Percentiles rank a stretch among this genome's conserved stretches.
phyloP scores from a whole-genome alignment of 345 rosid genomes.

The Mallotus nudiflorus region DNA sequence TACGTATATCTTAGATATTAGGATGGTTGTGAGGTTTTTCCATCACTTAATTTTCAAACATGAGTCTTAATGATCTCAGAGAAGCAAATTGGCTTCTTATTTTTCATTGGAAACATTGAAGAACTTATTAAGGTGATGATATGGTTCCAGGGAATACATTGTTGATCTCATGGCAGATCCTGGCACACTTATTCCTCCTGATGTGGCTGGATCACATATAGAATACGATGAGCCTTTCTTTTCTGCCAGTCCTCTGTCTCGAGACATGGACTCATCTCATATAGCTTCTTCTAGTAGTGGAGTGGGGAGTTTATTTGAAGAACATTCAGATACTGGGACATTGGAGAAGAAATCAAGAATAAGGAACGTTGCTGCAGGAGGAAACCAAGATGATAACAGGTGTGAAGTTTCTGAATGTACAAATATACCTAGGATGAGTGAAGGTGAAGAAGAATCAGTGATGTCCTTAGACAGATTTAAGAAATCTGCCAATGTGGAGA shows the following conservation, averaged over 20 bases:
- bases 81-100: background rate
- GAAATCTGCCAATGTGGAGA: conserved; percentile 34
- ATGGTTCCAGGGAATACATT: conserved; percentile 88
- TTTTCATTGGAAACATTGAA: conserved; percentile 2
- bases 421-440: conserved; percentile 24
- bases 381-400: conserved; percentile 44
- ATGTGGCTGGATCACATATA: conserved; percentile 63
- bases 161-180: conserved; percentile 98
- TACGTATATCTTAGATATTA: background rate
- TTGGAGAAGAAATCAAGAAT: conserved; percentile 48
- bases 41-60: conserved; percentile 4
- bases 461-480: conserved; percentile 29
- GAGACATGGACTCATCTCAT: conserved; percentile 63
- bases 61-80: background rate
- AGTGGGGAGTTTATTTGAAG: conserved; percentile 62
- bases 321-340: conserved; percentile 56
- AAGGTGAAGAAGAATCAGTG: conserved; percentile 42
- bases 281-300: conserved; percentile 70
- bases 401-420: conserved; percentile 32
- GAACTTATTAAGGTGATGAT: conserved; percentile 22
- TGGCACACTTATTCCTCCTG: conserved; percentile 92
- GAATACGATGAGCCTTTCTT: conserved; percentile 62
- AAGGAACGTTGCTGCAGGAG: conserved; percentile 34
- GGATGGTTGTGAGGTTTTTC: background rate
- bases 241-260: conserved; percentile 63